A percentile compares a stretch with the other conserved stretches of the same genome.
Conservation (phyloP, 2,329 filamentous ascomycete species). For the Exserohilum turcica region DNA sequence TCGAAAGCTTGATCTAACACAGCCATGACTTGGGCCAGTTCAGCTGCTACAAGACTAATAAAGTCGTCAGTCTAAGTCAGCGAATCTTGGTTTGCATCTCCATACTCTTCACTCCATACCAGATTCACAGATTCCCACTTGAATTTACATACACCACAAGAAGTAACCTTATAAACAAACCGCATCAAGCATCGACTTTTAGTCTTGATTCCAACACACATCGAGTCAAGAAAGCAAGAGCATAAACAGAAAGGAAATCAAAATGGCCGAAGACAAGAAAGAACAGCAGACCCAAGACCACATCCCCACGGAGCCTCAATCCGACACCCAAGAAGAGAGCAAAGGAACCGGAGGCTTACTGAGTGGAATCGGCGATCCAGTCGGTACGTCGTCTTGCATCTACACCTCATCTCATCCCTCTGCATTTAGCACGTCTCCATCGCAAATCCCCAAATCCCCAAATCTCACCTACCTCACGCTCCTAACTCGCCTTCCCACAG, state of each 20-base stretch:
- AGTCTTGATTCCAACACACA: too few species aligned
- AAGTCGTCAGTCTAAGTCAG: neutral
- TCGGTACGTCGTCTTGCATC: conserved; percentile 27
- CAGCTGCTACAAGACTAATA: conserved; percentile 1
- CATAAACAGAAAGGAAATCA: neutral
- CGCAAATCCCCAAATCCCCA: too few species aligned
- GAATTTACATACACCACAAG: neutral
- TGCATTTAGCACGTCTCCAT: too few species aligned
- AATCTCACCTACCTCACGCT: too few species aligned
- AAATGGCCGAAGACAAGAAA: conserved; percentile 20
- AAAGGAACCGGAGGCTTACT: conserved; percentile 36
- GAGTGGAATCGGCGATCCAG: conserved; percentile 38
- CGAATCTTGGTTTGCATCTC: neutral
- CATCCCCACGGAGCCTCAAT: conserved; percentile 31
- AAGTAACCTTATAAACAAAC: neutral
- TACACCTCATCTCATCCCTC: neutral
- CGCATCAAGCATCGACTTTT: neutral
- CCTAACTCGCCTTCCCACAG: conserved; percentile 27
- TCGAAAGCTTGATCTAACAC: conserved; percentile 11
- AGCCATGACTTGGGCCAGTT: neutral
- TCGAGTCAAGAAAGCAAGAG: neutral
- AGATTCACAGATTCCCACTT: neutral
- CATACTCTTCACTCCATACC: neutral
- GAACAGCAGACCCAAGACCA: conserved; percentile 30
- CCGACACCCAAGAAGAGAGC: conserved; percentile 26